Base-by-base conservation (phyloP, 495 filamentous ascomycete species). In the Penicillium salamii region DNA sequence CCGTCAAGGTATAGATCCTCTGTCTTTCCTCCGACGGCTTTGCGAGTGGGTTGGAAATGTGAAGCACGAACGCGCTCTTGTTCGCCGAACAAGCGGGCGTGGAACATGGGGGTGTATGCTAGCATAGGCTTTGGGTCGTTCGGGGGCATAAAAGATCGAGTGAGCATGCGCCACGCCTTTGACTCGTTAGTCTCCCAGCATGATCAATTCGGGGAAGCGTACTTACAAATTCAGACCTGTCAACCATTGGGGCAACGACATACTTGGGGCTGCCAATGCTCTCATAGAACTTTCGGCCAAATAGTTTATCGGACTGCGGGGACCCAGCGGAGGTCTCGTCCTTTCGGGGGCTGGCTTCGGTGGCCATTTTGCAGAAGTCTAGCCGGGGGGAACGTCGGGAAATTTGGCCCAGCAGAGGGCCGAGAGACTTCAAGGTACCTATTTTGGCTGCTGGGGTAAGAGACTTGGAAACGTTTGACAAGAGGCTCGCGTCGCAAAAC, bases 211-310 rank as follows among this genome's bases (percentile, higher is more conserved):
- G 7, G 49, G 12, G 20, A 21, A 53, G 47, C 46, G 23, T 29
- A 74, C 85, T 52, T 76, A 96, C 92, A 72, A 96, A 95, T 74
- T 98, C 95, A 3, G 90, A 96, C 62, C 96, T 87, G 55, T 97
- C 93, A 17, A 99, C 93, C 93, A 99, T 99, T 26, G 93, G 93
- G 28, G 93, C 93, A 21, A 99, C 78, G 33, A 97, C 80, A 54
- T 87, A 84, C 61, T 88, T 95, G 0, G 93, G 93, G 47, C 85
- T 90, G 11, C 95, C 93, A 46, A 99, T 82, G 57, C 87, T 93
- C 66, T 95, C 82, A 59, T 96, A 98, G 66, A 98, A 96, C 28
- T 86, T 85, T 15, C 95, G 78, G 5, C 93, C 93, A 52, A 84
- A 80, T 1, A 95, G 73, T 62, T 92, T 96, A 46, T 48, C 46